Evolutionary conservation across 164 flowering plant genomes (phyloP).

Genomic region (Berberis thunbergii): DNA sequence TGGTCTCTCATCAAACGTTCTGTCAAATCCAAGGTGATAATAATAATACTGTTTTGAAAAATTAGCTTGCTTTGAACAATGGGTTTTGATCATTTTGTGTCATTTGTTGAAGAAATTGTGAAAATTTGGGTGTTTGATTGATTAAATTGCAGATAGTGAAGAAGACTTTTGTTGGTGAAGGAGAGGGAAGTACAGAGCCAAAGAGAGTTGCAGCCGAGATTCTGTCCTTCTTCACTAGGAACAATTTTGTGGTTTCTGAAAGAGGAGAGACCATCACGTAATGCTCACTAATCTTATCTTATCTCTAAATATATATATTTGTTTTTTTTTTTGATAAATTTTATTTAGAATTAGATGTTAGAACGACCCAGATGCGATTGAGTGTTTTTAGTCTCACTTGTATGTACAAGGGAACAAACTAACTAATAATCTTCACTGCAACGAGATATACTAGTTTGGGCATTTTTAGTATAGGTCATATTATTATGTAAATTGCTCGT

Average conservation of each 20-base stretch:
- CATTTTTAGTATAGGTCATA: too few species aligned
- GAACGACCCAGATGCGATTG: too few species aligned
- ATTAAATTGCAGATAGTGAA: slow-evolving; percentile 55
- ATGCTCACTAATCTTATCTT: too few species aligned
- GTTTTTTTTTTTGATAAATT: too few species aligned
- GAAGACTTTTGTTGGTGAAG: slow-evolving; percentile 59
- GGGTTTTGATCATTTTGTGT: background rate
- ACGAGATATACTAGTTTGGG: too few species aligned
- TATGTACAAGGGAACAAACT: too few species aligned
- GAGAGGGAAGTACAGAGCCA: slow-evolving; percentile 44
- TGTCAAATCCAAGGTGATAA: slow-evolving; percentile 82
- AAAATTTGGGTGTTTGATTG: background rate
- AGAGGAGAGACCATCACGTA: slow-evolving; percentile 90
- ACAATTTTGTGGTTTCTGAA: slow-evolving; percentile 70
- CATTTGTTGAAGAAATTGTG: background rate
- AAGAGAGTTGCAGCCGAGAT: slow-evolving; percentile 82
- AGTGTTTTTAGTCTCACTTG: too few species aligned
- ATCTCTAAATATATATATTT: too few species aligned
- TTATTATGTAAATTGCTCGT: too few species aligned
- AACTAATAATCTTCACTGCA: too few species aligned
- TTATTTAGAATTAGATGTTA: too few species aligned
- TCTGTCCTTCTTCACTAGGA: slow-evolving; percentile 83
- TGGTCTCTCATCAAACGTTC: slow-evolving; percentile 99
- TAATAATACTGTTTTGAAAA: background rate
- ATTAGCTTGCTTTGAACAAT: background rate